Conservation (phyloP, 2,329 filamentous ascomycete species). For the Ustulina deusta region DNA sequence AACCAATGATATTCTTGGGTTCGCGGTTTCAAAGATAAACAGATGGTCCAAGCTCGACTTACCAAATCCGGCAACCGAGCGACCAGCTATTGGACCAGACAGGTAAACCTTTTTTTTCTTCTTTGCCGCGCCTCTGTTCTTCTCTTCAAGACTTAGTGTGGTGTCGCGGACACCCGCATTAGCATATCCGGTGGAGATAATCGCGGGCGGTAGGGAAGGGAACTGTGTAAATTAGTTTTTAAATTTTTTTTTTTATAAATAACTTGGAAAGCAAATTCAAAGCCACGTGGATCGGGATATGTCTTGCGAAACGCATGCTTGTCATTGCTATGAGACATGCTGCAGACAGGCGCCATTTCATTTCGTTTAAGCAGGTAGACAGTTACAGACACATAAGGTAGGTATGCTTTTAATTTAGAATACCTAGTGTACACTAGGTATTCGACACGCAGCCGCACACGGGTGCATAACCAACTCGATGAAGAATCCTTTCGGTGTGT, state of each 20-base stretch:
- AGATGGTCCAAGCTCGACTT: conserved; percentile 33
- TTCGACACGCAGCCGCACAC: no score
- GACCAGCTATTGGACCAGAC: conserved; percentile 30
- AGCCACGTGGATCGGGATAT: not conserved
- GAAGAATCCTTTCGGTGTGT: no score
- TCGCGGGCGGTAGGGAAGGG: not conserved
- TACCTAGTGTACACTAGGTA: no score
- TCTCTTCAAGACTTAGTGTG: not conserved
- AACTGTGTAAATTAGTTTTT: not conserved
- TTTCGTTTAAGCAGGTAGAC: no score
- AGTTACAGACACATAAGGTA: no score
- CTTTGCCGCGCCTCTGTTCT: no score
- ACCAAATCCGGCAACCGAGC: conserved; percentile 26
- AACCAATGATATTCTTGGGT: conserved; percentile 20
- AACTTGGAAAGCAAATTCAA: not conserved
- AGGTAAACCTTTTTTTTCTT: not conserved
- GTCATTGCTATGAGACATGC: not conserved
- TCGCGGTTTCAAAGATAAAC: conserved; percentile 1
- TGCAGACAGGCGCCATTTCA: not conserved
- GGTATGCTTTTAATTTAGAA: no score
- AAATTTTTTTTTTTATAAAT: no score
- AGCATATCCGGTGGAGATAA: not conserved
- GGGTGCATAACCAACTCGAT: no score
- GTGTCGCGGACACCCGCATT: not conserved
- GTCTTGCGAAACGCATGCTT: not conserved